Base-by-base conservation (phyloP, 768 basidiomycete species). In the Suillus weaverae region DNA sequence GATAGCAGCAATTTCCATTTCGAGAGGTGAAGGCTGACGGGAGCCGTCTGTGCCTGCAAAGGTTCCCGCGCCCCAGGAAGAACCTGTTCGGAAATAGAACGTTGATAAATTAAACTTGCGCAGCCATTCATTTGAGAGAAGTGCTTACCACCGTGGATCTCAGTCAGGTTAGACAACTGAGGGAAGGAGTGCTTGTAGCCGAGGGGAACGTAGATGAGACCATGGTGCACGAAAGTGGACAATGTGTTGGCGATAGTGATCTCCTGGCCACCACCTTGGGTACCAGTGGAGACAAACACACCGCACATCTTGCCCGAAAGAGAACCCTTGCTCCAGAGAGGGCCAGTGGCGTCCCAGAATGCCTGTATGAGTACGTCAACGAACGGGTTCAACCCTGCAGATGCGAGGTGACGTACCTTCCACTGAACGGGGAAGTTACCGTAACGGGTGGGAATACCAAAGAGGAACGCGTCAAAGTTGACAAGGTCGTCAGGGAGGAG, bases 11-110 rank as follows among this genome's bases (percentile, higher is more conserved):
- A 88, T 79, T 69, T 85, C 82, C 51, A 84, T 68, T 74, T 90
- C 89, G 44, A 89, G 79, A 8, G 76, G 69, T 8, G 80, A 80
- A 26, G 90, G 89, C 69, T 86, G 83, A 68, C 90, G 87, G 18
- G 84, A 79, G 33, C 87, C 88, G 65, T 84, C 81, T 10, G 76
- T 71, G 51, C 79, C 81, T 14, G 89, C 81, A 69, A 85, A 80
- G 38, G 89, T 89, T 54, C 89, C 91, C n/a, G 90, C 87, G 68
- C 93, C 93, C 86, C 88, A 95, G 1, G 93, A 84, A 22, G 89
- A 89, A 53, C 91, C 90, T 89, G 62, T 38, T 60, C n/a, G 30
- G 16, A 26, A 53, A 43, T 43, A 32, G 32, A 56, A 20, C 38
- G 44, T 30, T 26, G 14, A 22, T 59, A 16, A 48, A 22, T 16